Evolutionary conservation across 441 rosid species (phyloP).

Genomic region (Flueggea neowawraea): DNA sequence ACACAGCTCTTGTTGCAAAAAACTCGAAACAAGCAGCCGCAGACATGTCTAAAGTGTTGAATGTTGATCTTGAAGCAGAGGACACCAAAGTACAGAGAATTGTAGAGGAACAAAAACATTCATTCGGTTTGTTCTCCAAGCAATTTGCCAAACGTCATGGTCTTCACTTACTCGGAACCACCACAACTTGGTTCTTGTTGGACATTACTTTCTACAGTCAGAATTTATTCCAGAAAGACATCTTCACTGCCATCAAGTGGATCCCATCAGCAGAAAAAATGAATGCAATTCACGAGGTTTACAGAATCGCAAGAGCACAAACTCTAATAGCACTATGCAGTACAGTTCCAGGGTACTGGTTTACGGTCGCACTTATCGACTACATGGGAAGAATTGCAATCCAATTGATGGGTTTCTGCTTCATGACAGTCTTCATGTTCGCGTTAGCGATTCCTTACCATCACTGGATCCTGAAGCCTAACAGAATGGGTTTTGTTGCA

Average conservation of each 20-base stretch:
- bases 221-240: constrained; percentile 73
- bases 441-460: constrained; percentile 75
- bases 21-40: constrained; percentile 61
- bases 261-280: constrained; percentile 55
- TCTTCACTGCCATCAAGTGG: constrained; percentile 69
- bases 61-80: constrained; percentile 52
- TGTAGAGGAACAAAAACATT: constrained; percentile 3
- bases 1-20: constrained; percentile 80
- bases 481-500: constrained; percentile 59
- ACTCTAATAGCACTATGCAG: constrained; percentile 79
- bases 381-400: constrained; percentile 65
- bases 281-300: constrained; percentile 73
- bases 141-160: constrained; percentile 58
- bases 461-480: constrained; percentile 62
- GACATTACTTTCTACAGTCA: constrained; percentile 87
- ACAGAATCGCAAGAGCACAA: constrained; percentile 58
- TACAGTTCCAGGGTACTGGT: constrained; percentile 87
- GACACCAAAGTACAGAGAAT: constrained; percentile 29
- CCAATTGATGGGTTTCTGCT: constrained; percentile 82
- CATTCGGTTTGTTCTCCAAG: constrained; percentile 53
- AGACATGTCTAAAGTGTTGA: constrained; percentile 74
- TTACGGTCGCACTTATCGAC: constrained; percentile 58
- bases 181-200: constrained; percentile 72
- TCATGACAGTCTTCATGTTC: constrained; percentile 89
- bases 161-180: constrained; percentile 63